Evolutionary conservation across 1,284 basidiomycete species (phyloP).

Genomic region (Trametes hirsuta): DNA sequence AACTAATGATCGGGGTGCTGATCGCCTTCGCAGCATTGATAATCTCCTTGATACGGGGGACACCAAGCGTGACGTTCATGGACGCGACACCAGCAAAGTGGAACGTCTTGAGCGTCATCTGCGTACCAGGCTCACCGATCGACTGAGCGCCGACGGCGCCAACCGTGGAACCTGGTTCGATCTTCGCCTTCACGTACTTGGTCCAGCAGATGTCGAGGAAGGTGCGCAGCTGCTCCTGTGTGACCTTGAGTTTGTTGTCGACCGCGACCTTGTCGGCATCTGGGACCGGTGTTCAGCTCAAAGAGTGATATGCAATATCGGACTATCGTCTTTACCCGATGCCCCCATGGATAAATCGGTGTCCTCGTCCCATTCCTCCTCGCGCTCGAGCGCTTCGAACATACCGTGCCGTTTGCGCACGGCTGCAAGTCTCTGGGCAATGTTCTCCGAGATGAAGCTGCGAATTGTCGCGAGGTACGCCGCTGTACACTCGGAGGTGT

Average conservation of each 20-base stretch:
- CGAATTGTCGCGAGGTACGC: constrained; percentile 81
- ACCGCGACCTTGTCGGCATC: constrained; percentile 73
- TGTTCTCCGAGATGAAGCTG: constrained; percentile 71
- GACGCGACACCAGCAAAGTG: constrained; percentile 99
- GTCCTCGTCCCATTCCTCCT: constrained; percentile 78
- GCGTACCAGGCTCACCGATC: constrained; percentile 98
- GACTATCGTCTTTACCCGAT: constrained; percentile 48
- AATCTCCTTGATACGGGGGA: constrained; percentile 99
- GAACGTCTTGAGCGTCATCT: constrained; percentile 99
- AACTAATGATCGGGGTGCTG: constrained; percentile 98
- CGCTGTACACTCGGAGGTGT: constrained; percentile 72
- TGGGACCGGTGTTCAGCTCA: constrained; percentile 30
- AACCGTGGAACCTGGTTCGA: constrained; percentile 96
- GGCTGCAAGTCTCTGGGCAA: constrained; percentile 72
- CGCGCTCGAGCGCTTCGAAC: constrained; percentile 80
- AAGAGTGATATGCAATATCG: not conserved
- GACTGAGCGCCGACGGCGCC: constrained; percentile 99
- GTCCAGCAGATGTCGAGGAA: constrained; percentile 92
- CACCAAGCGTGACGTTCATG: constrained; percentile 99
- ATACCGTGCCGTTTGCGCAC: constrained; percentile 81
- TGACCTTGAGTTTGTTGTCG: constrained; percentile 91
- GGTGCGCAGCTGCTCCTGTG: constrained; percentile 73
- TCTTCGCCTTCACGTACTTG: constrained; percentile 92
- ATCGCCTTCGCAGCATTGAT: constrained; percentile 98
- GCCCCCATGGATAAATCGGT: constrained; percentile 82